phyloP scores from a whole-genome alignment of 176 grass and related monocot species.

The Oryza australiensis region DNA sequence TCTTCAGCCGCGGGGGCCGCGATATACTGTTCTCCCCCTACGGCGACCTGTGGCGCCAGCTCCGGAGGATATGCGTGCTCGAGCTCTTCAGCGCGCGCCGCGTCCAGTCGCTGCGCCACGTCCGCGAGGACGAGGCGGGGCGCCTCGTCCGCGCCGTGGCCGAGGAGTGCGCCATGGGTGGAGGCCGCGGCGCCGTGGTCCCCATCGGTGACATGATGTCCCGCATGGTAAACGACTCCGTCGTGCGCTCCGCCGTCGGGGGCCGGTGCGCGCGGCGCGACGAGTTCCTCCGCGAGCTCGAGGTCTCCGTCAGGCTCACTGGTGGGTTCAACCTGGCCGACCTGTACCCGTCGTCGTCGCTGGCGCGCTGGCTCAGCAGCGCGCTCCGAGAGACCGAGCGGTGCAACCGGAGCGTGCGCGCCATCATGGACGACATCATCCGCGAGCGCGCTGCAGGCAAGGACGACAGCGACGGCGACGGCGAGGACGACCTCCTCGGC shows the following conservation, averaged over 20 bases:
- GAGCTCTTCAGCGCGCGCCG: constrained; percentile 42
- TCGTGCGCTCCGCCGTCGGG: neutral
- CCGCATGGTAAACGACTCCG: constrained; percentile 4
- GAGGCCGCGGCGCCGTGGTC: neutral
- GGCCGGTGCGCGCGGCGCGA: constrained; percentile 31
- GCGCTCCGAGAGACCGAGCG: neutral
- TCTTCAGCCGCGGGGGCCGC: neutral
- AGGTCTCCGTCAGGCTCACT: neutral
- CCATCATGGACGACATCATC: constrained; percentile 36
- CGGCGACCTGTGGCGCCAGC: constrained; percentile 46
- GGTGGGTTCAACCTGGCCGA: constrained; percentile 39
- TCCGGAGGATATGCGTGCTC: constrained; percentile 31
- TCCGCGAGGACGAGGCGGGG: constrained; percentile 29
- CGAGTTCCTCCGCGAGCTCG: constrained; percentile 32
- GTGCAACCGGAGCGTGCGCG: neutral
- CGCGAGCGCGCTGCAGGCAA: neutral
- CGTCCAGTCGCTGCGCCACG: constrained; percentile 17
- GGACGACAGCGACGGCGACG: neutral
- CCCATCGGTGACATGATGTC: constrained; percentile 16
- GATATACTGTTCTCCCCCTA: constrained; percentile 41
- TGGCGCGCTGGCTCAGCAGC: constrained; percentile 17
- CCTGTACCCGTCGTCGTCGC: constrained; percentile 35
- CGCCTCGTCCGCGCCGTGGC: constrained; percentile 29
- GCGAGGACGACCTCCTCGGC: constrained; percentile 18
- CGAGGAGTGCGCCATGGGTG: neutral